phyloP scores from a whole-genome alignment of 1,284 basidiomycete genomes.

The Cutaneotrichosporon arboriforme region DNA sequence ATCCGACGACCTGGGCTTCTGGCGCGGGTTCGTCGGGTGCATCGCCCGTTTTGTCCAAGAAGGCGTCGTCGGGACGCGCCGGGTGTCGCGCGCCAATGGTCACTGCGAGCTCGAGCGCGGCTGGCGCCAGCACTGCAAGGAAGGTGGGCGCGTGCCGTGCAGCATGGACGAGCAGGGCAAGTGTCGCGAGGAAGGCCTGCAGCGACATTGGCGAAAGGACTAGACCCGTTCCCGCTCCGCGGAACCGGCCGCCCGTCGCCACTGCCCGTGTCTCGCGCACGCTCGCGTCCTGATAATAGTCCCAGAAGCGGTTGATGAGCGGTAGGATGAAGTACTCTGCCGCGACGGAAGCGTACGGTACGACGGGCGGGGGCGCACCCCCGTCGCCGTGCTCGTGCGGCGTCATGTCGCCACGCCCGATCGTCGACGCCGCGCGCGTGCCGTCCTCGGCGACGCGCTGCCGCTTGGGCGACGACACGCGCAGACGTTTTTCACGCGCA shows the following conservation, averaged over 20 bases:
- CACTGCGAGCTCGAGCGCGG: constrained; percentile 72
- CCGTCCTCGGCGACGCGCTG: constrained; percentile 29
- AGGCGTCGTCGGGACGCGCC: neutral
- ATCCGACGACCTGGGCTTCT: constrained; percentile 65
- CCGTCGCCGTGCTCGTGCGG: neutral
- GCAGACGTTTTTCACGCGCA: constrained; percentile 68
- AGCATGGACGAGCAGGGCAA: constrained; percentile 75
- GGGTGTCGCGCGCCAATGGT: constrained; percentile 66
- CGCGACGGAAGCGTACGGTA: constrained; percentile 65
- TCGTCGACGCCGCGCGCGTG: constrained; percentile 8
- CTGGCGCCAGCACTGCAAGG: constrained; percentile 70
- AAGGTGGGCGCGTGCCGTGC: constrained; percentile 71
- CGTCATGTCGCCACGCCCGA: constrained; percentile 1
- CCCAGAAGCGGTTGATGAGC: constrained; percentile 82
- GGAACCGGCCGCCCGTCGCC: constrained; percentile 53
- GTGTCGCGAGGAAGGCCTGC: constrained; percentile 65
- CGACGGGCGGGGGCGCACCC: constrained; percentile 20
- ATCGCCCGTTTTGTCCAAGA: neutral
- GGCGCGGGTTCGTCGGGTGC: constrained; percentile 9
- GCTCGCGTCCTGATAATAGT: constrained; percentile 75
- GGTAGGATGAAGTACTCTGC: constrained; percentile 82
- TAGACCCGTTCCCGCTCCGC: constrained; percentile 69
- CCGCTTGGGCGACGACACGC: constrained; percentile 52
- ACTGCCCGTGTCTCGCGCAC: constrained; percentile 64
- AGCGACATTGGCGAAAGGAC: constrained; percentile 71